Evolutionary conservation across 371 early-diverging fungal genomes (phyloP).

Genomic region (Syncephalastrum sp.): DNA sequence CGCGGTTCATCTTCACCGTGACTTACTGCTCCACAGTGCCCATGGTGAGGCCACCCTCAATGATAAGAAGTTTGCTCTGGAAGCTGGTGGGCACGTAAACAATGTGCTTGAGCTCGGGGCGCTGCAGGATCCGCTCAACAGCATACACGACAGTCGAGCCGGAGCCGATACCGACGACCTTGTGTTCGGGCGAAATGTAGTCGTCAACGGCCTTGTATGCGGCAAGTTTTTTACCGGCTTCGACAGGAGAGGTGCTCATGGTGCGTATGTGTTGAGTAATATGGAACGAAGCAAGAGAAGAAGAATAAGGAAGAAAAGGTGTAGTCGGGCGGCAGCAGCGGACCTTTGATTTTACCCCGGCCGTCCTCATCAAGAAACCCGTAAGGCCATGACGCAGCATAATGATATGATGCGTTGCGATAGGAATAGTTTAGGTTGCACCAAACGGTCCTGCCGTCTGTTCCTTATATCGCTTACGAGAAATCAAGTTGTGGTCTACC

Average conservation of each 20-base stretch:
- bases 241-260: slow-evolving; percentile 14
- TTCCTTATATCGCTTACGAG: no score
- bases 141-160: slow-evolving; percentile 89
- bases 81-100: slow-evolving; percentile 91
- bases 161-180: slow-evolving; percentile 85
- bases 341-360: no score
- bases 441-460: no score
- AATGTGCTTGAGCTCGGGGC: slow-evolving; percentile 49
- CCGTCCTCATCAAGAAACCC: no score
- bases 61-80: slow-evolving; percentile 78
- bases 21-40: slow-evolving; percentile 68
- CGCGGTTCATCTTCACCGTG: neutral
- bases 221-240: slow-evolving; percentile 70
- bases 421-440: no score
- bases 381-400: no score
- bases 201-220: slow-evolving; percentile 81
- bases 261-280: slow-evolving; percentile 9
- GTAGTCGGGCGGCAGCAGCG: no score
- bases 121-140: slow-evolving; percentile 70
- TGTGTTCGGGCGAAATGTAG: slow-evolving; percentile 56
- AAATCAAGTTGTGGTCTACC: no score
- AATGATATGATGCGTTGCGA: no score
- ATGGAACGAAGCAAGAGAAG: no score
- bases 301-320: no score
- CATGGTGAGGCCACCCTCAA: slow-evolving; percentile 59